These are phyloP conservation scores for Kuraishia floccosa DNA, from an alignment of 805 yeast genomes.

Conservation along the genomic window DNA sequence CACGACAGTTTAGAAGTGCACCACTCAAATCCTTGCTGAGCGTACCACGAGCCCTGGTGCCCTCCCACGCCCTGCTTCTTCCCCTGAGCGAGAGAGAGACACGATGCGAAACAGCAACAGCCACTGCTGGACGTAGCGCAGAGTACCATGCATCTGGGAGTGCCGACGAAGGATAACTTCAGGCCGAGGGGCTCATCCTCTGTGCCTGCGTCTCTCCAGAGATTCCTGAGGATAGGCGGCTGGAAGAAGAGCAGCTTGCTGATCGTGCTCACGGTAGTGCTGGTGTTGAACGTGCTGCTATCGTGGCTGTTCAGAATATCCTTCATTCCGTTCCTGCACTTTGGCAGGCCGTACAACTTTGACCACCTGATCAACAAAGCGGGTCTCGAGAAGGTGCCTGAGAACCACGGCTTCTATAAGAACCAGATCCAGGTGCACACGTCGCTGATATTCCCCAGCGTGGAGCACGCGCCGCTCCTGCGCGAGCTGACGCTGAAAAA, in stretches of 20 bases:
- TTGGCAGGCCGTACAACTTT: conserved; percentile 5
- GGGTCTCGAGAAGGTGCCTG: conserved; percentile 9
- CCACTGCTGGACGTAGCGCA: too few relatives aligned
- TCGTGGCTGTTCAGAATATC: conserved; percentile 1
- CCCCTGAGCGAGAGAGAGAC: too few relatives aligned
- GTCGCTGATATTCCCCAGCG: conserved; percentile 58
- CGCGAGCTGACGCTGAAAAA: conserved; percentile 43
- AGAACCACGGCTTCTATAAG: conserved; percentile 29
- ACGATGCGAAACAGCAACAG: too few relatives aligned
- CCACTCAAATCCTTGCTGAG: too few relatives aligned
- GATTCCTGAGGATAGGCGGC: background rate
- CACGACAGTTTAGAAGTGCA: too few relatives aligned
- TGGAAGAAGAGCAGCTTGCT: conserved; percentile 1
- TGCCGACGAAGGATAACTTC: conserved; percentile 3
- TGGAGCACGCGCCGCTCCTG: conserved; percentile 55
- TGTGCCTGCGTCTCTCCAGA: background rate
- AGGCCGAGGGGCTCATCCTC: conserved; percentile 1
- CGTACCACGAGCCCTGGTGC: too few relatives aligned
- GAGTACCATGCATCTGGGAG: conserved; percentile 2
- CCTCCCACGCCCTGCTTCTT: too few relatives aligned
- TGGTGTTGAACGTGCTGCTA: conserved; percentile 1
- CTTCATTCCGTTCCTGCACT: conserved; percentile 1
- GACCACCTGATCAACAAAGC: conserved; percentile 13
- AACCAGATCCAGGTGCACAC: conserved; percentile 37
- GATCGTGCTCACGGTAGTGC: background rate